Conservation (phyloP, 1,284 basidiomycete species). For the Cryptococcus deneoformans region DNA sequence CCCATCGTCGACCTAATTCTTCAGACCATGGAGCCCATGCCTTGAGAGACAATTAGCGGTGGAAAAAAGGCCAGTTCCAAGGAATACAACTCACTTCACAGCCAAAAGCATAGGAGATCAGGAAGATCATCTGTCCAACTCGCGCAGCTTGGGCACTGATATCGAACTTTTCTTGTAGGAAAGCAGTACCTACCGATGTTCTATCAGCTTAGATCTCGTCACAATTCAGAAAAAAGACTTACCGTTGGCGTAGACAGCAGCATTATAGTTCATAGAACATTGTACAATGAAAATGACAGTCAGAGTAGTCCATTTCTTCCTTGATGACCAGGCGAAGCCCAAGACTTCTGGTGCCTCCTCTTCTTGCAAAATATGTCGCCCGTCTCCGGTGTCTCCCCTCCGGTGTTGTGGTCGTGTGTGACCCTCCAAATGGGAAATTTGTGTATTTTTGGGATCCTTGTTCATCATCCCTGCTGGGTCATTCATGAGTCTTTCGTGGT, state of each 20-base stretch:
- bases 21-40: constrained; percentile 60
- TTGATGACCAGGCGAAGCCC: constrained; percentile 32
- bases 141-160: constrained; percentile 48
- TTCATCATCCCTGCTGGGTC: neutral
- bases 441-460: too few species aligned
- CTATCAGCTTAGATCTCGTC: constrained; percentile 7
- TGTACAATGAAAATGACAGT: constrained; percentile 48
- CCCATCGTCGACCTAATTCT: constrained; percentile 59
- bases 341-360: constrained; percentile 38
- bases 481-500: neutral
- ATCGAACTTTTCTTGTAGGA: constrained; percentile 33
- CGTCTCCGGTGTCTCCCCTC: constrained; percentile 22
- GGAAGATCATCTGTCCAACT: constrained; percentile 49
- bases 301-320: constrained; percentile 49
- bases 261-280: constrained; percentile 30
- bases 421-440: too few species aligned
- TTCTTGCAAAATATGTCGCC: constrained; percentile 41
- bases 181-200: constrained; percentile 1
- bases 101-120: constrained; percentile 54
- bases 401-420: too few species aligned
- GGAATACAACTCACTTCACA: constrained; percentile 21
- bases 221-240: too few species aligned
- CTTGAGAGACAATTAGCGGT: neutral
- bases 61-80: neutral
- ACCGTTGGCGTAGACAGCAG: constrained; percentile 5